These are phyloP conservation scores for Leucosporidium scottii DNA, from an alignment of 768 basidiomycete genomes.

Conservation along the genomic window DNA sequence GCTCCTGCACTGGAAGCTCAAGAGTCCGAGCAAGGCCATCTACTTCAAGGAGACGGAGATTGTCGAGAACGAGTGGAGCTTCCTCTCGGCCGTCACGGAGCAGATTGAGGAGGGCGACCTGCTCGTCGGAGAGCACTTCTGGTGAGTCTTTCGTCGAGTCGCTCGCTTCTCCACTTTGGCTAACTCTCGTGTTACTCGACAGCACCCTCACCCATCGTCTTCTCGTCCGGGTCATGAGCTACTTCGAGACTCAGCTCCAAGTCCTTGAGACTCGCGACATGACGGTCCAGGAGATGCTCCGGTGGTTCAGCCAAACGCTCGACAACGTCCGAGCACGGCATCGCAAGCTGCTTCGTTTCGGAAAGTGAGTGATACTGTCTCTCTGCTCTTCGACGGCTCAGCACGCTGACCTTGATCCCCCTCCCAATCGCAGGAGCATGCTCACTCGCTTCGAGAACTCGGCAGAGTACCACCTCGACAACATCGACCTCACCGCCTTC, in stretches of 20 bases:
- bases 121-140: slow-evolving; percentile 89
- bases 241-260: slow-evolving; percentile 88
- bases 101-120: slow-evolving; percentile 78
- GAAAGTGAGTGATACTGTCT: slow-evolving; percentile 45
- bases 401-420: slow-evolving; percentile 48
- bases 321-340: slow-evolving; percentile 87
- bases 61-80: slow-evolving; percentile 93
- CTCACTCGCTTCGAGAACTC: slow-evolving; percentile 88
- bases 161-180: background rate
- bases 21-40: slow-evolving; percentile 81
- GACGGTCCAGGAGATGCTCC: slow-evolving; percentile 71
- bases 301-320: slow-evolving; percentile 87
- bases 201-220: slow-evolving; percentile 89
- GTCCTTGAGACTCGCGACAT: slow-evolving; percentile 48
- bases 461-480: slow-evolving; percentile 77
- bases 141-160: slow-evolving; percentile 51
- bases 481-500: slow-evolving; percentile 66
- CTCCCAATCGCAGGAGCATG: slow-evolving; percentile 37
- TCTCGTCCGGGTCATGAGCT: slow-evolving; percentile 84
- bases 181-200: background rate
- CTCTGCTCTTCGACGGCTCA: slow-evolving; percentile 11
- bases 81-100: slow-evolving; percentile 84
- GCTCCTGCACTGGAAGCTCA: slow-evolving; percentile 90
- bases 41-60: slow-evolving; percentile 98
- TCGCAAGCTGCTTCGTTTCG: slow-evolving; percentile 88